Evolutionary conservation across 192 early-diverging fungal genomes (phyloP).

Genomic region (Podila epigama): DNA sequence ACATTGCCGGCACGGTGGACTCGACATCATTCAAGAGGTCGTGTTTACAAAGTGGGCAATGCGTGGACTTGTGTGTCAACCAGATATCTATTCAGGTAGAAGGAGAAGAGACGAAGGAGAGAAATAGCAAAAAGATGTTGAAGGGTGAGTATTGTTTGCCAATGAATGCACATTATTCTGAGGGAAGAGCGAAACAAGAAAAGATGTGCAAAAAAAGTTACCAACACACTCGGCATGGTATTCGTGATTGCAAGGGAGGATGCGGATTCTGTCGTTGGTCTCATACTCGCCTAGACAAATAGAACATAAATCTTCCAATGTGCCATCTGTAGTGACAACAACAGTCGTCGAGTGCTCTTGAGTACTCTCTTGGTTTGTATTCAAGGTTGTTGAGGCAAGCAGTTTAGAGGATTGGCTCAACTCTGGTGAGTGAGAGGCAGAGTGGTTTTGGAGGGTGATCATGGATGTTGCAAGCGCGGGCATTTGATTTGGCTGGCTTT

Average conservation of each 20-base stretch:
- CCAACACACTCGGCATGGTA: conserved; percentile 47
- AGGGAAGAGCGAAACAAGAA: no score
- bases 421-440: neutral
- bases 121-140: neutral
- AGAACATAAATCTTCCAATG: conserved; percentile 22
- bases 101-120: neutral
- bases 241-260: conserved; percentile 39
- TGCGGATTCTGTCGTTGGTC: conserved; percentile 16
- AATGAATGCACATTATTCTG: no score
- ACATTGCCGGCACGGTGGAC: neutral
- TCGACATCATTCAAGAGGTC: conserved; percentile 20
- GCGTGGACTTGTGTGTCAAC: conserved; percentile 36
- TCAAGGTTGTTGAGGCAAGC: neutral
- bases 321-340: no score
- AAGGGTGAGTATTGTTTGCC: no score
- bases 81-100: conserved; percentile 32
- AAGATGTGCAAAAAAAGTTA: conserved; percentile 3
- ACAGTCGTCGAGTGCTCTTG: no score
- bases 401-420: neutral
- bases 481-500: conserved; percentile 6
- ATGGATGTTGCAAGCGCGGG: neutral
- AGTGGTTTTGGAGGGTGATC: neutral
- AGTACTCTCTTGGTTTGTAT: neutral
- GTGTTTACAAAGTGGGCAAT: conserved; percentile 51
- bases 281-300: conserved; percentile 43